phyloP scores from a whole-genome alignment of 1,284 basidiomycete genomes.

The Trichosporon faecale region DNA sequence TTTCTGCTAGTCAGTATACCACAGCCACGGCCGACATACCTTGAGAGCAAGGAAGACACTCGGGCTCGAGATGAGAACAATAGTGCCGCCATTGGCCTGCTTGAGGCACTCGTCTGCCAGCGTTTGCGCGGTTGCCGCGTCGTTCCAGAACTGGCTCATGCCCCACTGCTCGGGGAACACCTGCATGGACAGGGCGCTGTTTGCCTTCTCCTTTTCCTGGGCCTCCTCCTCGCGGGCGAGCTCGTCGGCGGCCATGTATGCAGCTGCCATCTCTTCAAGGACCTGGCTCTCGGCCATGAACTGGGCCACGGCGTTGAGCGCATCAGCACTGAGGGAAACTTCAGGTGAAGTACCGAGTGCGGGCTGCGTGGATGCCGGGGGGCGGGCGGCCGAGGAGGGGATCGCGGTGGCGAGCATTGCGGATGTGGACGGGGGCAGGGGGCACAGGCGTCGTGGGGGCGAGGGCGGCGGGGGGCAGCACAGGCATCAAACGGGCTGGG shows the following conservation, averaged over 20 bases:
- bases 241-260: background rate
- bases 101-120: slow-evolving; percentile 13
- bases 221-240: background rate
- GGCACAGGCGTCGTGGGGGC: background rate
- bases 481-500: background rate
- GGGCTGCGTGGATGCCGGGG: background rate
- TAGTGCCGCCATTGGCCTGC: slow-evolving; percentile 14
- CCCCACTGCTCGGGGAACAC: slow-evolving; percentile 21
- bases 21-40: background rate
- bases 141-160: slow-evolving; percentile 25
- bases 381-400: background rate
- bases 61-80: slow-evolving; percentile 16
- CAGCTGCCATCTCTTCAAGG: background rate
- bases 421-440: background rate
- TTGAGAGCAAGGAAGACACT: slow-evolving; percentile 17
- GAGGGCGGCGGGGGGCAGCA: background rate
- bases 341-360: background rate
- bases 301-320: background rate
- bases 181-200: slow-evolving; percentile 9
- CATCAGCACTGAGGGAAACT: background rate
- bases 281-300: slow-evolving; percentile 2
- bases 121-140: slow-evolving; percentile 10
- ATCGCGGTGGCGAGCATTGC: slow-evolving; percentile 5
- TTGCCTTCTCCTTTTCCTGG: background rate
- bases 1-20: background rate